Evolutionary conservation across 371 early-diverging fungal genomes (phyloP).

Genomic region (Mucor racemosus): DNA sequence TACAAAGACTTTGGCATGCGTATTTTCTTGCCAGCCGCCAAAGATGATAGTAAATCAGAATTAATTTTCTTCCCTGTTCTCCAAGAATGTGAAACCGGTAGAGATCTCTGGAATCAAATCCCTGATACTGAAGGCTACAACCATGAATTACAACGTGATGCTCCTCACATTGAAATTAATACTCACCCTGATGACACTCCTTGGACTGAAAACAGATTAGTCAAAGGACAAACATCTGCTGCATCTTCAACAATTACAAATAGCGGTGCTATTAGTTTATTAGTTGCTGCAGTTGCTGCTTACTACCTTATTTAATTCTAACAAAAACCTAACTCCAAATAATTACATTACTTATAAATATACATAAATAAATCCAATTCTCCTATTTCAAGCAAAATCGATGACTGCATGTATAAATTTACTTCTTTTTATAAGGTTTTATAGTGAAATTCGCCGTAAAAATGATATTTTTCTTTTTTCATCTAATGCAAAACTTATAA

Average conservation of each 20-base stretch:
- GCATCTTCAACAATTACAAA: background rate
- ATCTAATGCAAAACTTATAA: no score
- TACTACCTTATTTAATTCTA: background rate
- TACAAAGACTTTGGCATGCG: constrained; percentile 1
- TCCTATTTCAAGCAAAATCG: background rate
- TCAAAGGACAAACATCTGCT: constrained; percentile 4
- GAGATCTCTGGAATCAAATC: constrained; percentile 5
- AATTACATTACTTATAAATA: background rate
- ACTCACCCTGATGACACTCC: constrained; percentile 5
- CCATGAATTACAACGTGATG: constrained; percentile 1
- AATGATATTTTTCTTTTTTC: no score
- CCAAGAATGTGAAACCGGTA: constrained; percentile 3
- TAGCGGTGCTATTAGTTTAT: background rate
- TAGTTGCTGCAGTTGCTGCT: background rate
- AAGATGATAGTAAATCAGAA: background rate
- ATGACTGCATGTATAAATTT: no score
- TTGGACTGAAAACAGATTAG: constrained; percentile 4
- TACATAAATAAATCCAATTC: background rate
- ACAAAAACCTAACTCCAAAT: background rate
- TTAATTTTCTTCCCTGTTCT: constrained; percentile 2
- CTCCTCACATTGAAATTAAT: constrained; percentile 4
- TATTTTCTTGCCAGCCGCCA: background rate
- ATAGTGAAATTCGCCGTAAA: no score
- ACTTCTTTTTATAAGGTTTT: no score
- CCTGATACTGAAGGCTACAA: constrained; percentile 2